Evolutionary conservation across 2,329 filamentous ascomycete genomes (phyloP).

Genomic region (Verticillium albo-atrum): DNA sequence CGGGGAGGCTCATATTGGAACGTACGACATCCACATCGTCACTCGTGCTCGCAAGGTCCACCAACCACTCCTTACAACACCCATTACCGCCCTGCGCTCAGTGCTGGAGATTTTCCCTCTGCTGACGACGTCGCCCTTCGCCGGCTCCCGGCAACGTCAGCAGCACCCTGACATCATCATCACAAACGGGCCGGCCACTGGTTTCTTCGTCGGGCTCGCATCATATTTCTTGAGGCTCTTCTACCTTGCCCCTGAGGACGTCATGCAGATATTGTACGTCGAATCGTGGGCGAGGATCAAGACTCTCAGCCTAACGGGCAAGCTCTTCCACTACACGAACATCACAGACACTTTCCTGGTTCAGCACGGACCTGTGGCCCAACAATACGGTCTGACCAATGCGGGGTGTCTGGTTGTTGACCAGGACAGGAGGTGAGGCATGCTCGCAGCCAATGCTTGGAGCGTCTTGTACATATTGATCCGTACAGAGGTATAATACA

Average conservation of each 20-base stretch:
- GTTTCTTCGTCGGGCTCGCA: conserved; percentile 64
- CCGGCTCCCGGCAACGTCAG: conserved; percentile 15
- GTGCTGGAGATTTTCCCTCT: conserved; percentile 58
- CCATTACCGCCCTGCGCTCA: conserved; percentile 62
- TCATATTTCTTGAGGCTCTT: conserved; percentile 44
- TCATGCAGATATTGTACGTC: conserved; percentile 75
- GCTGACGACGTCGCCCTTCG: conserved; percentile 35
- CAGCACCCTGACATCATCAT: conserved; percentile 70
- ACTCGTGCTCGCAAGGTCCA: conserved; percentile 77
- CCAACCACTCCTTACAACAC: conserved; percentile 71
- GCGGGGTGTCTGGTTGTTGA: conserved; percentile 31
- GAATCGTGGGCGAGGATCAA: conserved; percentile 90
- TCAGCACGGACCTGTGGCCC: conserved; percentile 67
- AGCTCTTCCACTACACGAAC: conserved; percentile 58
- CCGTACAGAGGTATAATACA: neutral
- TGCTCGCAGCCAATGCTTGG: neutral
- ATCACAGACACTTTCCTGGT: conserved; percentile 77
- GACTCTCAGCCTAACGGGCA: conserved; percentile 79
- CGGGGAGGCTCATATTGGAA: conserved; percentile 27
- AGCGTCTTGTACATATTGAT: neutral
- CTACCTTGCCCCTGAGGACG: conserved; percentile 38
- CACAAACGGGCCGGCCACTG: conserved; percentile 86
- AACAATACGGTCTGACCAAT: conserved; percentile 33
- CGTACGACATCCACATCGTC: conserved; percentile 63
- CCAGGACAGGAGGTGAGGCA: neutral